Evolutionary conservation across 176 grass and related monocot genomes (phyloP).

Genomic region (Hyparrhenia diplandra): DNA sequence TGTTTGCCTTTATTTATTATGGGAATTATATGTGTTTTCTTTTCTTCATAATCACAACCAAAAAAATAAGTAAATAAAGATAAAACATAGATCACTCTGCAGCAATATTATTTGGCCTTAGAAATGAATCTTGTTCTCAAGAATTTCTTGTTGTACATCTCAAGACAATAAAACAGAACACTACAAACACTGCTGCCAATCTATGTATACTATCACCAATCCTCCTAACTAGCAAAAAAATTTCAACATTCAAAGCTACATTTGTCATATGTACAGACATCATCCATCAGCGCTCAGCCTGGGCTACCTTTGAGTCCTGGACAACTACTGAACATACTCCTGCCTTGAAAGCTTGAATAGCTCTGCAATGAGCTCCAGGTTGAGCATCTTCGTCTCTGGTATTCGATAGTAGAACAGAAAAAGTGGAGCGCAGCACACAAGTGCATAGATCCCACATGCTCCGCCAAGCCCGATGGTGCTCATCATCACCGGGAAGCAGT

Average conservation of each 20-base stretch:
- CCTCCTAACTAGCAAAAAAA: conserved; percentile 15
- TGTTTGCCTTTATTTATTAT: too few species aligned
- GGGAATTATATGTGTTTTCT: not conserved
- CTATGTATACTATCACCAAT: not conserved
- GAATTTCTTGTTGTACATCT: not conserved
- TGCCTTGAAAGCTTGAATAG: conserved; percentile 47
- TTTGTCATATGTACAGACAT: conserved; percentile 33
- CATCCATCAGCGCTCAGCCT: not conserved
- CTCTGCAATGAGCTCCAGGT: conserved; percentile 79
- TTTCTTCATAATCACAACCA: not conserved
- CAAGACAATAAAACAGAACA: not conserved
- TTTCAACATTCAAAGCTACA: conserved; percentile 2
- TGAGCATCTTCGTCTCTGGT: conserved; percentile 65
- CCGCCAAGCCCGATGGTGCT: conserved; percentile 62
- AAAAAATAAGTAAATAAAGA: too few species aligned
- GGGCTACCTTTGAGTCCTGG: not conserved
- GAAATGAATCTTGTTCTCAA: conserved; percentile 9
- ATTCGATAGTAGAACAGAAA: conserved; percentile 58
- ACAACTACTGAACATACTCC: conserved; percentile 3
- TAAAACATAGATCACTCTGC: too few species aligned
- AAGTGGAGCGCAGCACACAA: conserved; percentile 48
- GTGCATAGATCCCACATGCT: conserved; percentile 59
- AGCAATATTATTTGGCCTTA: not conserved
- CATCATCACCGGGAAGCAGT: conserved; percentile 76
- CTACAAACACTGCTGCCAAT: conserved; percentile 9